Percentiles rank a stretch among this genome's conserved stretches.
Evolutionary conservation across 768 basidiomycete species (phyloP).

Genomic region (Coprinellus aureogranulatus): DNA sequence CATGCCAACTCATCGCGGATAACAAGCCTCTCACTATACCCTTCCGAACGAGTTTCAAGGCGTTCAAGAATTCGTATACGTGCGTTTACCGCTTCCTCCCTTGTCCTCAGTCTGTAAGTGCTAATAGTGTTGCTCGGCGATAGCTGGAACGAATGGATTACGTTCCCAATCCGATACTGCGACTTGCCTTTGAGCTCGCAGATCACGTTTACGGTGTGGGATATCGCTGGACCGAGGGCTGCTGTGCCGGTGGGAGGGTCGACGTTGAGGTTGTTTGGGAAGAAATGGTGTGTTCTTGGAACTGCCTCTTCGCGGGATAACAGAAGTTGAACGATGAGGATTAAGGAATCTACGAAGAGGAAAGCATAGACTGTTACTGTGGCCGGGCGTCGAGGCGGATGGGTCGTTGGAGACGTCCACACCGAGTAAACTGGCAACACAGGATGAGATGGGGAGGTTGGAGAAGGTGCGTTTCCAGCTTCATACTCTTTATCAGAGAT

Average conservation of each 20-base stretch:
- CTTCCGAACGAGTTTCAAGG: slow-evolving; percentile 88
- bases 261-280: slow-evolving; percentile 86
- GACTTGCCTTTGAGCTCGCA: slow-evolving; percentile 89
- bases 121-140: too few relatives aligned
- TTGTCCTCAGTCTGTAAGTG: neutral
- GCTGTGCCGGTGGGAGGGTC: slow-evolving; percentile 87
- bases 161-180: slow-evolving; percentile 88
- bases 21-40: slow-evolving; percentile 92
- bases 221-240: slow-evolving; percentile 79
- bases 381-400: slow-evolving; percentile 84
- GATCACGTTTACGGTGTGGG: slow-evolving; percentile 93
- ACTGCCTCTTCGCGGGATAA: neutral
- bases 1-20: slow-evolving; percentile 87
- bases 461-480: slow-evolving; percentile 63
- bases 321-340: neutral
- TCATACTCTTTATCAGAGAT: too few relatives aligned
- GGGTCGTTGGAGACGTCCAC: slow-evolving; percentile 78
- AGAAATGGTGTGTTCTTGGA: slow-evolving; percentile 69
- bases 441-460: slow-evolving; percentile 93
- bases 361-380: slow-evolving; percentile 84
- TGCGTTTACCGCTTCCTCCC: slow-evolving; percentile 30
- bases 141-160: slow-evolving; percentile 96
- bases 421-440: slow-evolving; percentile 76
- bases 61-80: slow-evolving; percentile 83
- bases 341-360: slow-evolving; percentile 85